These are phyloP conservation scores for Flaveria trinervia DNA, from an alignment of 129 eudicot species.

Conservation along the genomic window DNA sequence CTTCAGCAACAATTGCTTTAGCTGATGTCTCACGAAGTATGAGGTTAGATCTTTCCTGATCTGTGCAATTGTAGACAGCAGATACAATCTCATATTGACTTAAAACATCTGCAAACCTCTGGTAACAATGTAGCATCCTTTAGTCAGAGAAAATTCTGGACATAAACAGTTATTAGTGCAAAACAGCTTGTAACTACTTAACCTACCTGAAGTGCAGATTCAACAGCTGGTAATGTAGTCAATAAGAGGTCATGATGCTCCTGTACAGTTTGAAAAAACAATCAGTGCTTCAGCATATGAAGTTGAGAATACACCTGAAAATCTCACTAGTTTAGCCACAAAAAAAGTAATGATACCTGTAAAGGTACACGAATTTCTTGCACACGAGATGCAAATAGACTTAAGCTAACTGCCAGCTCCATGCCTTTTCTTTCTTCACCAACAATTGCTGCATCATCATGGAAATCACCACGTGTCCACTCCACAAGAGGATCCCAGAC, in stretches of 20 bases:
- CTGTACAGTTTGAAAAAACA: constrained; percentile 41
- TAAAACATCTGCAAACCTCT: constrained; percentile 73
- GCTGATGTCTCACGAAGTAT: constrained; percentile 80
- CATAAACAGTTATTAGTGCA: constrained; percentile 16
- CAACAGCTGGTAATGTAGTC: constrained; percentile 81
- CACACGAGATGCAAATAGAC: constrained; percentile 97
- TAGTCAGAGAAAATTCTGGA: constrained; percentile 20
- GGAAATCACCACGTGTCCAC: constrained; percentile 99
- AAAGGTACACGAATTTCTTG: constrained; percentile 97
- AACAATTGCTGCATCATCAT: constrained; percentile 96
- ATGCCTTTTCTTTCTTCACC: constrained; percentile 99
- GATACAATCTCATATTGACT: constrained; percentile 79
- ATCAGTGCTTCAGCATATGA: constrained; percentile 7
- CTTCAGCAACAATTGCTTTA: constrained; percentile 72
- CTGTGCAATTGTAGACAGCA: constrained; percentile 56
- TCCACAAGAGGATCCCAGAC: constrained; percentile 99
- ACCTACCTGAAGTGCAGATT: constrained; percentile 88
- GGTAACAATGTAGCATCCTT: constrained; percentile 30
- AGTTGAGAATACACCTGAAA: constrained; percentile 7
- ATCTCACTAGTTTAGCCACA: neutral
- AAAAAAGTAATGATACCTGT: constrained; percentile 60
- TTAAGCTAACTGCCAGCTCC: constrained; percentile 99
- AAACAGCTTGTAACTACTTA: constrained; percentile 23
- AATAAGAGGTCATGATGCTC: constrained; percentile 95
- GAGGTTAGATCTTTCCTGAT: constrained; percentile 83